Conservation (phyloP, 73 alveolate species). For the Symbiodinium natans region DNA sequence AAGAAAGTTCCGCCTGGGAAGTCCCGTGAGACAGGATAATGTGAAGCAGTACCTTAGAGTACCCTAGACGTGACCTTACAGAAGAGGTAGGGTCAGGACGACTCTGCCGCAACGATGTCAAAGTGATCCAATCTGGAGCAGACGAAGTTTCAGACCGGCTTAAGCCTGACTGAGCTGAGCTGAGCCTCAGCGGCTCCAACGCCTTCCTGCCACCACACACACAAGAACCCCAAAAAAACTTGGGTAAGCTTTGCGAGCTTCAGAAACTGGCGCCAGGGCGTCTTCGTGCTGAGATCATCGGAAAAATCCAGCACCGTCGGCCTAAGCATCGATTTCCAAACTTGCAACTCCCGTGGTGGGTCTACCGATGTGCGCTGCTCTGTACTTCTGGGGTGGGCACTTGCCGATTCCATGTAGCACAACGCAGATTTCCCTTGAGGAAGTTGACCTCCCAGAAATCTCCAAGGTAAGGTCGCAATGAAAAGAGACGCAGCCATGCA, state of each 20-base stretch:
- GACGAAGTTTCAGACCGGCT: too few species aligned
- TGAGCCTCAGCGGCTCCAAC: not conserved
- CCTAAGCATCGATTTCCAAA: not conserved
- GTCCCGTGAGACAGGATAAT: too few species aligned
- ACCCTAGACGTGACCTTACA: not conserved
- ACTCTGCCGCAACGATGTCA: slow-evolving; percentile 64
- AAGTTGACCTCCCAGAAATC: not conserved
- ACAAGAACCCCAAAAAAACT: not conserved
- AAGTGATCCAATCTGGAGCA: slow-evolving; percentile 51
- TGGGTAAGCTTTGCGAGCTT: not conserved
- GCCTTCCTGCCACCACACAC: not conserved
- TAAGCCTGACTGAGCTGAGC: not conserved
- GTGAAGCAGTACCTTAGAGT: not conserved
- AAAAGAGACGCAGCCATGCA: too few species aligned
- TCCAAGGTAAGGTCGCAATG: too few species aligned
- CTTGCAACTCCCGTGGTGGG: not conserved
- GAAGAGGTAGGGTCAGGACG: not conserved
- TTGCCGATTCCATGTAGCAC: slow-evolving; percentile 73
- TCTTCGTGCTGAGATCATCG: not conserved
- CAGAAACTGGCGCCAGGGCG: not conserved
- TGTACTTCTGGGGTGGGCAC: not conserved
- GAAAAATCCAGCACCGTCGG: slow-evolving; percentile 55
- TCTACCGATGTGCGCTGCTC: too few species aligned
- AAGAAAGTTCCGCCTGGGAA: too few species aligned
- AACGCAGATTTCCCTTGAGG: slow-evolving; percentile 88